A percentile compares a stretch with the other conserved stretches of the same genome.
These are phyloP conservation scores for Ascochyta rabiei DNA, from an alignment of 2,329 filamentous ascomycete species.

Conservation along the genomic window DNA sequence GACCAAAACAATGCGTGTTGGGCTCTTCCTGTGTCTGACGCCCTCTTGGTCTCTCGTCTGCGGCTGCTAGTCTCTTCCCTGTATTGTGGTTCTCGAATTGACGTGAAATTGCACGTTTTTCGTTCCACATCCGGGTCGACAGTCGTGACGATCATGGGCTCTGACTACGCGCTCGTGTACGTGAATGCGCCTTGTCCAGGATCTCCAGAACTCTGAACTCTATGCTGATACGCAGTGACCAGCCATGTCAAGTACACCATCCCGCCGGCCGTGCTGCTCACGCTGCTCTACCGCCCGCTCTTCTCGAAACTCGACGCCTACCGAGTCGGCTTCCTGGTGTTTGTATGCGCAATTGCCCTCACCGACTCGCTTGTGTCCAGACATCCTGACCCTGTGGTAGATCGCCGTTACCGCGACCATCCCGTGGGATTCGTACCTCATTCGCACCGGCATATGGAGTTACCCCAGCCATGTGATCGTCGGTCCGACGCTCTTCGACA, in stretches of 20 bases:
- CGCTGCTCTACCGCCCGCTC: conserved; percentile 65
- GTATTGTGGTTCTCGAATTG: conserved; percentile 25
- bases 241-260: conserved; percentile 73
- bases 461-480: conserved; percentile 70
- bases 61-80: conserved; percentile 28
- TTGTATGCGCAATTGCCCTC: conserved; percentile 41
- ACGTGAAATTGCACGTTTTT: conserved; percentile 20
- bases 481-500: conserved; percentile 66
- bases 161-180: conserved; percentile 68
- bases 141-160: conserved; percentile 55
- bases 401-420: conserved; percentile 71
- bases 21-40: conserved; percentile 20
- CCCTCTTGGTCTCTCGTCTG: conserved; percentile 16
- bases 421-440: conserved; percentile 79
- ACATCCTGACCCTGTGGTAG: conserved; percentile 47
- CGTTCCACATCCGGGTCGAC: conserved; percentile 15
- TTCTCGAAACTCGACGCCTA: conserved; percentile 67
- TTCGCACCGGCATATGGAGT: conserved; percentile 71
- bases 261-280: conserved; percentile 65
- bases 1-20: conserved; percentile 6
- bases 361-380: background rate
- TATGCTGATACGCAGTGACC: conserved; percentile 21
- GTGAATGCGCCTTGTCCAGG: conserved; percentile 35
- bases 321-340: conserved; percentile 65
- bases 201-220: conserved; percentile 4